Evolutionary conservation across 2,329 filamentous ascomycete species (phyloP).

Genomic region (Xylariaceae sp.): DNA sequence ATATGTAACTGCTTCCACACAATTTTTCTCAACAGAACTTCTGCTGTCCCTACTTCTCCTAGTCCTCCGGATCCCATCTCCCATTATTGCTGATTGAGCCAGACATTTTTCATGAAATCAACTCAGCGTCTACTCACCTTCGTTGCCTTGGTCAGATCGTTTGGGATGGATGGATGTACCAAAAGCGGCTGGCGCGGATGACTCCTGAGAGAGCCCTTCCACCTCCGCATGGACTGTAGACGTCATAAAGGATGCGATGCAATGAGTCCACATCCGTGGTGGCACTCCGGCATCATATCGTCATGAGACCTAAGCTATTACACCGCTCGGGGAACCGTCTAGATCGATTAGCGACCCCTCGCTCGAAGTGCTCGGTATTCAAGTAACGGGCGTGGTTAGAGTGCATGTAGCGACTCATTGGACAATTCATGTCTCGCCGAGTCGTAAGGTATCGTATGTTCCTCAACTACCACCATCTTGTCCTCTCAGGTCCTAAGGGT

Average conservation of each 20-base stretch:
- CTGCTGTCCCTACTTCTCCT: not conserved
- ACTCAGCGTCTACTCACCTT: conserved; percentile 9
- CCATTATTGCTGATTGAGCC: conserved; percentile 1
- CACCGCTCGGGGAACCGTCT: conserved; percentile 3
- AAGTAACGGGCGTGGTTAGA: conserved; percentile 1
- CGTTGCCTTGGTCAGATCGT: not conserved
- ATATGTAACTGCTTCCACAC: conserved; percentile 4
- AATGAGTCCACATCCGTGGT: not conserved
- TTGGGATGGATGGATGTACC: not conserved
- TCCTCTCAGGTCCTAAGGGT: conserved; percentile 18
- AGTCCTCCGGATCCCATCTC: not conserved
- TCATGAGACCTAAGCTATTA: conserved; percentile 5
- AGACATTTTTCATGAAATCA: conserved; percentile 1
- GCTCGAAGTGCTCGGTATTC: not conserved
- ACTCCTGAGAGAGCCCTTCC: conserved; percentile 1
- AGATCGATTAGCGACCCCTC: not conserved
- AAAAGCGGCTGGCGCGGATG: not conserved
- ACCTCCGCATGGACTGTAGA: not conserved
- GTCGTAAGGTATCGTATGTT: conserved; percentile 9
- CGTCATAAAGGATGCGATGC: conserved; percentile 5
- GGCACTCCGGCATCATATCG: not conserved
- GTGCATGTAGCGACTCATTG: not conserved
- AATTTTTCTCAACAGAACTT: not conserved
- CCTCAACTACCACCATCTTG: conserved; percentile 6
- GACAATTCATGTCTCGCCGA: not conserved